Conservation (phyloP, 805 yeast genomes). For the Wickerhamiella australiensis region DNA sequence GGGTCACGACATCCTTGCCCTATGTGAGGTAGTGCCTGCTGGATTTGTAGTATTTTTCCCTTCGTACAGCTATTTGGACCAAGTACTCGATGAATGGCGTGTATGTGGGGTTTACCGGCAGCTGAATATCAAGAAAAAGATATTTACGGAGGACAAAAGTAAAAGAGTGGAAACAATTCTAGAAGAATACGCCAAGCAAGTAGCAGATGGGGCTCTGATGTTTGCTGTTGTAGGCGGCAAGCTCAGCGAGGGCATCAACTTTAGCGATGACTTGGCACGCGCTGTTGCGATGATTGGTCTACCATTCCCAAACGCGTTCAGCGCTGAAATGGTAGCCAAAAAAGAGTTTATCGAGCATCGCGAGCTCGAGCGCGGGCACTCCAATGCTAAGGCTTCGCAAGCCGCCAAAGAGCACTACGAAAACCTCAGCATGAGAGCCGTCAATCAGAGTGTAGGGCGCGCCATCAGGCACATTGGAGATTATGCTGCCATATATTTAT, state of each 20-base stretch:
- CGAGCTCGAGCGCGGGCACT: conserved; percentile 38
- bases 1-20: conserved; percentile 37
- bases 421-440: conserved; percentile 78
- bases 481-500: conserved; percentile 59
- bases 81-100: conserved; percentile 46
- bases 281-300: conserved; percentile 78
- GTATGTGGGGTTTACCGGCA: conserved; percentile 18
- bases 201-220: conserved; percentile 44
- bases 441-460: conserved; percentile 86
- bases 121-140: conserved; percentile 28
- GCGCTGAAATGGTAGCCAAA: conserved; percentile 71
- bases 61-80: conserved; percentile 58
- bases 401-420: conserved; percentile 57
- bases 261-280: conserved; percentile 76
- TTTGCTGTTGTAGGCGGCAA: conserved; percentile 88
- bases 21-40: conserved; percentile 42
- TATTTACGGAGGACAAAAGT: conserved; percentile 44
- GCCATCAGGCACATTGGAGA: conserved; percentile 77
- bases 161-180: conserved; percentile 37
- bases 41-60: conserved; percentile 81
- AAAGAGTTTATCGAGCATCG: conserved; percentile 47
- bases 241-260: conserved; percentile 87
- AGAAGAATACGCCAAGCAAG: conserved; percentile 37
- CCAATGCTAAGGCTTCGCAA: conserved; percentile 25
- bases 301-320: conserved; percentile 75